Evolutionary conservation across 140 eudicot genomes (phyloP).

Genomic region (Erigeron philadelphicus): DNA sequence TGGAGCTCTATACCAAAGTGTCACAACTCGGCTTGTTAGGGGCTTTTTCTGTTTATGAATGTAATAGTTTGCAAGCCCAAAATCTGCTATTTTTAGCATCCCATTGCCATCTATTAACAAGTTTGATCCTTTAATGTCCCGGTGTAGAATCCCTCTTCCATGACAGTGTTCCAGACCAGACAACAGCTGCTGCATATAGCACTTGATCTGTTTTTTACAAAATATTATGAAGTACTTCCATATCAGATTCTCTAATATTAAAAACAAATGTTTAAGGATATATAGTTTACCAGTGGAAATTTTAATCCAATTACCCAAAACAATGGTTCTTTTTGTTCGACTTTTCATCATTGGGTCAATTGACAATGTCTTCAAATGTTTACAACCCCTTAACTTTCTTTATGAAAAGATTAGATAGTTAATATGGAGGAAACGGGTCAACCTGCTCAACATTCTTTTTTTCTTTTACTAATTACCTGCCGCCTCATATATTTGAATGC

Average conservation of each 20-base stretch:
- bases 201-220: conserved; percentile 51
- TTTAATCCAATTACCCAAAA: not conserved
- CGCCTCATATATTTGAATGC: no score
- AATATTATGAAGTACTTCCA: not conserved
- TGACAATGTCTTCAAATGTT: not conserved
- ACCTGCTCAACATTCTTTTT: no score
- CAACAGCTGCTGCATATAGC: conserved; percentile 86
- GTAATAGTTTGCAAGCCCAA: conserved; percentile 69
- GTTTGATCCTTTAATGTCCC: conserved; percentile 81
- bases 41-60: conserved; percentile 47
- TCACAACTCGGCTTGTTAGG: conserved; percentile 74
- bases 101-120: conserved; percentile 65
- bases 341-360: not conserved
- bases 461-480: no score
- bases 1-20: conserved; percentile 90
- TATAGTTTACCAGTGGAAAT: not conserved
- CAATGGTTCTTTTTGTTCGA: not conserved
- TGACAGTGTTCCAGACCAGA: conserved; percentile 78
- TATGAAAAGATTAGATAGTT: no score
- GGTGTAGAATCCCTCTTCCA: conserved; percentile 73
- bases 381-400: no score
- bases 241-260: not conserved
- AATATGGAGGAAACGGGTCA: no score
- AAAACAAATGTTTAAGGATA: conserved; percentile 12
- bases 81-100: conserved; percentile 74